Evolutionary conservation across 306 rosid species (phyloP).

Genomic region (Medicago arabica): DNA sequence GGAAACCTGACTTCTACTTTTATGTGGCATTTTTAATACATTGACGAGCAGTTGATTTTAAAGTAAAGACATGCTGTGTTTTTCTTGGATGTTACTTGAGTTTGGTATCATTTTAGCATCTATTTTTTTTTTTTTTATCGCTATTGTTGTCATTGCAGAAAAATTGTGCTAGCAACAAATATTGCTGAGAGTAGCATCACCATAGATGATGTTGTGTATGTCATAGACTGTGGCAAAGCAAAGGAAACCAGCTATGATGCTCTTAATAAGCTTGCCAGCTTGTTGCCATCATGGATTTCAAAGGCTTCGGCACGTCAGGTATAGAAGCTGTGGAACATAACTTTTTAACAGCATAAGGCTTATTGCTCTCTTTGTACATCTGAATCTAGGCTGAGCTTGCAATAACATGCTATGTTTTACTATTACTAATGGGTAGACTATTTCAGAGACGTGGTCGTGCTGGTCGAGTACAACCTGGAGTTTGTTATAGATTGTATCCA

Average conservation of each 20-base stretch:
- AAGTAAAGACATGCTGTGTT: neutral
- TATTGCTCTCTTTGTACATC: too few species aligned
- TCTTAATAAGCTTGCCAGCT: conserved; percentile 90
- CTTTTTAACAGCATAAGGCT: too few species aligned
- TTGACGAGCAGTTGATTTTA: neutral
- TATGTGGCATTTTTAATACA: neutral
- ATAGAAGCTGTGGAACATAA: conserved; percentile 44
- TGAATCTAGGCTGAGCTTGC: too few species aligned
- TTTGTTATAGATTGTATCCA: conserved; percentile 89
- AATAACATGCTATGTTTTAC: conserved; percentile 16
- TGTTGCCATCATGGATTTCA: conserved; percentile 95
- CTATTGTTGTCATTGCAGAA: conserved; percentile 58
- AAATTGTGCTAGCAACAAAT: conserved; percentile 95
- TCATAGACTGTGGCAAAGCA: conserved; percentile 97
- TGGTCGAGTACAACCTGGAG: conserved; percentile 97
- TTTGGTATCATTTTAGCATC: conserved; percentile 33
- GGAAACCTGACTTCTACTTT: conserved; percentile 10
- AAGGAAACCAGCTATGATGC: conserved; percentile 99
- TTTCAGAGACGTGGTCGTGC: conserved; percentile 98
- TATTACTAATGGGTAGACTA: conserved; percentile 40
- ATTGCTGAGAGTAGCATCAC: conserved; percentile 99
- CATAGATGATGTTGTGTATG: conserved; percentile 92
- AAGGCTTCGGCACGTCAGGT: conserved; percentile 99
- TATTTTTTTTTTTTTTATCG: neutral
- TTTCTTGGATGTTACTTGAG: conserved; percentile 7